These are phyloP conservation scores for Colletotrichum plurivorum DNA, from an alignment of 2,329 filamentous ascomycete species.

Conservation along the genomic window DNA sequence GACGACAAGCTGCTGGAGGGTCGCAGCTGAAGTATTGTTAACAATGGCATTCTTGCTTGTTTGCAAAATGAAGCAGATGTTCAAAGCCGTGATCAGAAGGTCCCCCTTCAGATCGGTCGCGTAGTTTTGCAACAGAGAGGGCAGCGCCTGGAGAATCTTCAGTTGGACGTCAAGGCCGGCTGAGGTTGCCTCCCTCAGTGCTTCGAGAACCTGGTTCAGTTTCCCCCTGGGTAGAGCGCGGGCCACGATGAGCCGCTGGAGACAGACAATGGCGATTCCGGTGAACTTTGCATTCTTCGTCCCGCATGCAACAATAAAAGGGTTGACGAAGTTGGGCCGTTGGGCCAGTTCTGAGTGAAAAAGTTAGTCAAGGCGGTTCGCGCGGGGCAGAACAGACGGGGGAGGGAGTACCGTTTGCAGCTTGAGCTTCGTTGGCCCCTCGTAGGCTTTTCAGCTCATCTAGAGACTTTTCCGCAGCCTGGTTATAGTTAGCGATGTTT, in stretches of 20 bases:
- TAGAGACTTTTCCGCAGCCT: conserved; percentile 94
- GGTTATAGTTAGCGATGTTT: not conserved
- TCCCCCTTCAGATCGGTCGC: conserved; percentile 84
- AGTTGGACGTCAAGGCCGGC: conserved; percentile 91
- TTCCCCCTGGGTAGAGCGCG: conserved; percentile 84
- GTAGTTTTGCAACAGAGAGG: conserved; percentile 92
- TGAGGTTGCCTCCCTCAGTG: conserved; percentile 86
- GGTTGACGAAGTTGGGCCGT: conserved; percentile 87
- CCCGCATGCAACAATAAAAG: conserved; percentile 92
- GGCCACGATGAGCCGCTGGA: conserved; percentile 89
- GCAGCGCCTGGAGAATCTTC: conserved; percentile 93
- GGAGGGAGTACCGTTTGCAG: conserved; percentile 73
- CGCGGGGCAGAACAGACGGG: conserved; percentile 42
- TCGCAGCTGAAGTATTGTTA: conserved; percentile 96
- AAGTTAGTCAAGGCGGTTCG: conserved; percentile 27
- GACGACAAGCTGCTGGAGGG: conserved; percentile 92
- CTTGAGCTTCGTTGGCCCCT: conserved; percentile 81
- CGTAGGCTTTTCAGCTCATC: conserved; percentile 87
- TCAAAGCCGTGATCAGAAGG: conserved; percentile 84
- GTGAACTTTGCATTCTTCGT: conserved; percentile 94
- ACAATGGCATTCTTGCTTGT: conserved; percentile 93
- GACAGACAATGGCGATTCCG: conserved; percentile 86
- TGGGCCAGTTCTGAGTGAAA: conserved; percentile 80
- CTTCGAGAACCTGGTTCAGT: conserved; percentile 88
- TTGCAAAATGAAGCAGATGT: conserved; percentile 93